These are phyloP conservation scores for Glaciozyma martinii DNA, from an alignment of 768 basidiomycete genomes.

Conservation along the genomic window DNA sequence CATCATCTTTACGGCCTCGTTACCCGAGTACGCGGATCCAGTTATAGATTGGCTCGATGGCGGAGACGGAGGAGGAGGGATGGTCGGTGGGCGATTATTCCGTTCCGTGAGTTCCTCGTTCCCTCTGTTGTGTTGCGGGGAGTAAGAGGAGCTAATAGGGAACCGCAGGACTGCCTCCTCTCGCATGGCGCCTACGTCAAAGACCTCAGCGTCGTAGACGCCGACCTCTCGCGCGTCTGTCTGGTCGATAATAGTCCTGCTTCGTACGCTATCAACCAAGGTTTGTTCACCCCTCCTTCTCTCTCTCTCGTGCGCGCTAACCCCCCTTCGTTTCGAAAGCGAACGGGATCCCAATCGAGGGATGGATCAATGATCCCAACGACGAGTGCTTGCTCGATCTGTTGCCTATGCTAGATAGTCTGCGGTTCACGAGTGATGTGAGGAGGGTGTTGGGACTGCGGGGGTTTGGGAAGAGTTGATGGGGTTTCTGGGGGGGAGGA, in stretches of 20 bases:
- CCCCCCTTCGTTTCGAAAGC: too few relatives aligned
- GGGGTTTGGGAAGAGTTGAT: slow-evolving; percentile 36
- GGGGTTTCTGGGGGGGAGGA: too few relatives aligned
- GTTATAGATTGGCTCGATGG: slow-evolving; percentile 96
- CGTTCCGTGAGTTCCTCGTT: slow-evolving; percentile 55
- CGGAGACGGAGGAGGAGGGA: slow-evolving; percentile 64
- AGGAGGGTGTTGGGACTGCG: slow-evolving; percentile 73
- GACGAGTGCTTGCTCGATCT: slow-evolving; percentile 95
- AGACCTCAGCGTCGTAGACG: slow-evolving; percentile 75
- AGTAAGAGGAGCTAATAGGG: not conserved
- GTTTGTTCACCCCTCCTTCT: slow-evolving; percentile 44
- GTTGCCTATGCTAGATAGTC: slow-evolving; percentile 85
- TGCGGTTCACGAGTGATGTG: slow-evolving; percentile 93
- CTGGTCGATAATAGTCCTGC: slow-evolving; percentile 93
- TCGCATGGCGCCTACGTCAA: slow-evolving; percentile 92
- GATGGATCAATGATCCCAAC: slow-evolving; percentile 94
- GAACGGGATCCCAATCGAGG: slow-evolving; percentile 97
- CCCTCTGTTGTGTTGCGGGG: not conserved
- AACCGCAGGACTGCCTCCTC: slow-evolving; percentile 75
- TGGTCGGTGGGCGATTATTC: slow-evolving; percentile 79
- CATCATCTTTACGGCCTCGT: slow-evolving; percentile 96
- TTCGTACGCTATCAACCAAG: slow-evolving; percentile 84
- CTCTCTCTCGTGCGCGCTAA: not conserved
- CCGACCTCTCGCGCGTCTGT: slow-evolving; percentile 84
- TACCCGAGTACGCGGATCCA: slow-evolving; percentile 99